These are phyloP conservation scores for Fagopyrum esculentum DNA, from an alignment of 148 eudicot species.

Conservation along the genomic window DNA sequence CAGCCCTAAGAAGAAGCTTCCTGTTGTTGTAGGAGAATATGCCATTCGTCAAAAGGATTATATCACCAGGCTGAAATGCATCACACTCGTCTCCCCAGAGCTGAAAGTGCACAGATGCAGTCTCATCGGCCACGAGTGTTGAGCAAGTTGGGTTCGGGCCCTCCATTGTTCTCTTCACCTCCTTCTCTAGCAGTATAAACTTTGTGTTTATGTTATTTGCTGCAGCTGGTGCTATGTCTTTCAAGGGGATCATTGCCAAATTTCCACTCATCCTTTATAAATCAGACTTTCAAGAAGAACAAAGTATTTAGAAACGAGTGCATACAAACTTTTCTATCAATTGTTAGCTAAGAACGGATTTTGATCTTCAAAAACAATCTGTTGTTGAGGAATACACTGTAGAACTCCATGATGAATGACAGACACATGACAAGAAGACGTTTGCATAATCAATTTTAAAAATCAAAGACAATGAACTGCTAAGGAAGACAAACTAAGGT, in stretches of 20 bases:
- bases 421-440: no score
- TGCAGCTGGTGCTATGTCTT: conserved; percentile 66
- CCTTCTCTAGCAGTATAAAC: conserved; percentile 77
- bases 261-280: not conserved
- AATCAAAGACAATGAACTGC: no score
- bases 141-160: conserved; percentile 53
- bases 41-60: conserved; percentile 42
- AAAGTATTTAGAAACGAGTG: no score
- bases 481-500: no score
- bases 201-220: conserved; percentile 57
- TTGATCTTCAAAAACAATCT: no score
- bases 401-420: no score
- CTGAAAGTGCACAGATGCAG: conserved; percentile 87
- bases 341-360: no score
- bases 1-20: conserved; percentile 59
- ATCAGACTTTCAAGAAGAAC: no score
- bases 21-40: conserved; percentile 59
- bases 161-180: conserved; percentile 29
- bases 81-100: conserved; percentile 84
- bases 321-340: no score
- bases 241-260: conserved; percentile 21
- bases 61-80: conserved; percentile 66
- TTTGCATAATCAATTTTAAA: no score
- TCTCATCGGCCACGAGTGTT: conserved; percentile 83
- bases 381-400: no score